Percentiles rank a stretch among this genome's conserved stretches.
phyloP scores from a whole-genome alignment of 163 green algal species.

The Botryococcus braunii region DNA sequence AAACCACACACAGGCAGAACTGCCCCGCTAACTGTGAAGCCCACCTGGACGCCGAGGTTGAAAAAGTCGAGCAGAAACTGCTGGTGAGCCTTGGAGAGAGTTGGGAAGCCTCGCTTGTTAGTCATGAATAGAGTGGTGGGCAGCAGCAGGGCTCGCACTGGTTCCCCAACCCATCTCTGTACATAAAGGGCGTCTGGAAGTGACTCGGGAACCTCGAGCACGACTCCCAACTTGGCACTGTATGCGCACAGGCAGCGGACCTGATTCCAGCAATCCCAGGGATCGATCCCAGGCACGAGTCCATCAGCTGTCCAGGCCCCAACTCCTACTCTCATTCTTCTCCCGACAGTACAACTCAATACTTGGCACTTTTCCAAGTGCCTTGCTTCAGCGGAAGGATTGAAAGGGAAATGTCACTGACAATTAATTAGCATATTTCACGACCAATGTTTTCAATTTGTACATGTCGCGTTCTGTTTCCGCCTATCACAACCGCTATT shows the following conservation, averaged over 20 bases:
- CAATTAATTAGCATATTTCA: no score
- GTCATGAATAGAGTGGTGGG: conserved; percentile 60
- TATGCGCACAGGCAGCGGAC: conserved; percentile 4
- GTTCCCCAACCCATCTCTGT: conserved; percentile 75
- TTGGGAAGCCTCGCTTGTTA: conserved; percentile 86
- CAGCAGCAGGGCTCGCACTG: conserved; percentile 71
- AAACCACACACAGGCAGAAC: no score
- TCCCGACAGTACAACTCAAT: no score
- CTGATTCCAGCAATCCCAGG: conserved; percentile 68
- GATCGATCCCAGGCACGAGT: conserved; percentile 28
- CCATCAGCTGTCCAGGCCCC: no score
- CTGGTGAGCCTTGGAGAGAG: conserved; percentile 73
- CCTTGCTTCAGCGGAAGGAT: no score
- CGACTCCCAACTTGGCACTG: conserved; percentile 49
- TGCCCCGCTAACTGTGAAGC: no score
- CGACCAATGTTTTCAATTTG: no score
- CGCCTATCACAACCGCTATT: no score
- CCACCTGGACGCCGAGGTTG: conserved; percentile 72
- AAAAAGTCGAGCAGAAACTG: conserved; percentile 65
- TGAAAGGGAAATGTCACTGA: no score
- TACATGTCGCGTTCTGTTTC: no score
- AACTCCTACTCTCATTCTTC: no score
- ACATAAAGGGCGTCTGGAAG: conserved; percentile 32
- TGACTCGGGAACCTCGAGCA: conserved; percentile 46
- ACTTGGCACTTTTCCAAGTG: no score